Evolutionary conservation across 768 basidiomycete genomes (phyloP).

Genomic region (Daedaleopsis sinensis): DNA sequence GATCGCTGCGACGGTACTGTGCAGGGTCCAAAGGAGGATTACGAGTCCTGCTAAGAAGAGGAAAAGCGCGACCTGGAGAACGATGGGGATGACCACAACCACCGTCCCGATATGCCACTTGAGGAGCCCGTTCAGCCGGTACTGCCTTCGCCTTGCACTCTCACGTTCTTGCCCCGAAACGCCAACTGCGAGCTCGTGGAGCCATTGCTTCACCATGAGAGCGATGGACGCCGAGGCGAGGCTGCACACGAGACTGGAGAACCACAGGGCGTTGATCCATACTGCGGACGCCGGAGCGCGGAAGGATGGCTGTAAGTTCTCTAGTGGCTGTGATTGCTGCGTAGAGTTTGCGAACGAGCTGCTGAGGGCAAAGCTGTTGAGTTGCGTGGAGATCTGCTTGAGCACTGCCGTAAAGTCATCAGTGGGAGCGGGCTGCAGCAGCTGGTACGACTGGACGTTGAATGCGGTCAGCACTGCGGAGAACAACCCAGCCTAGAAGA

Average conservation of each 20-base stretch:
- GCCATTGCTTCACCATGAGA: constrained; percentile 32
- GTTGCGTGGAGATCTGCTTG: constrained; percentile 14
- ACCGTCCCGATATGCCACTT: constrained; percentile 28
- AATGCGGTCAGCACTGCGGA: constrained; percentile 30
- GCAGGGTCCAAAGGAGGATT: constrained; percentile 23
- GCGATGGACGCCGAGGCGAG: constrained; percentile 29
- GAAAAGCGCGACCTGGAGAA: constrained; percentile 15
- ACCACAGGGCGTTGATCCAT: constrained; percentile 28
- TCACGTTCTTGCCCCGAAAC: constrained; percentile 15
- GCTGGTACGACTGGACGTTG: constrained; percentile 19
- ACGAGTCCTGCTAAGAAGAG: constrained; percentile 25
- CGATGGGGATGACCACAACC: constrained; percentile 23
- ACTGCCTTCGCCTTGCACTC: constrained; percentile 26
- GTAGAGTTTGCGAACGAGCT: constrained; percentile 7
- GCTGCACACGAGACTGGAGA: constrained; percentile 26
- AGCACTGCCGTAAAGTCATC: constrained; percentile 4
- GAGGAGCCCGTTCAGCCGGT: constrained; percentile 24
- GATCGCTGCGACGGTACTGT: constrained; percentile 21
- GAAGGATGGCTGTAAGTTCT: not conserved
- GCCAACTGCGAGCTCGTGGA: constrained; percentile 22
- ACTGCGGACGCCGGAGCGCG: constrained; percentile 6
- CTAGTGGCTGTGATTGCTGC: not conserved
- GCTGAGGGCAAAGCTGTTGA: constrained; percentile 5
- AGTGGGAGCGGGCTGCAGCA: constrained; percentile 16
- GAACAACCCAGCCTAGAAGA: constrained; percentile 25